Conservation (phyloP, 805 yeast genomes). For the Candida glaebosa region DNA sequence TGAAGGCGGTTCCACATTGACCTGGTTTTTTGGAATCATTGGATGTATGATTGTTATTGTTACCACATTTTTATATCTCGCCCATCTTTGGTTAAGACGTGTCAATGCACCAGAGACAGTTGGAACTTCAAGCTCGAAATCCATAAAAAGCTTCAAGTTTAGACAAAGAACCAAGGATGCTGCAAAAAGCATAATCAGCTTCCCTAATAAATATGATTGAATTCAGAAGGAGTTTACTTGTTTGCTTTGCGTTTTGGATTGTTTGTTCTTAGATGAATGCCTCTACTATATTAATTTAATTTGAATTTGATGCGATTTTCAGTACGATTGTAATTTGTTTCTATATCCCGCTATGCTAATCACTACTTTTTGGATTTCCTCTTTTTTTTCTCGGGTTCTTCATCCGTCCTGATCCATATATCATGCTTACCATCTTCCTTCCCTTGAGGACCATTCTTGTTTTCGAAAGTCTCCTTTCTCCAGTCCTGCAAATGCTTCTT, state of each 20-base stretch:
- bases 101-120: constrained; percentile 11
- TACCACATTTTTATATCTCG: constrained; percentile 12
- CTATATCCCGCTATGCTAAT: no score
- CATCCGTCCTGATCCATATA: constrained; percentile 36
- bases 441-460: constrained; percentile 47
- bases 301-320: no score
- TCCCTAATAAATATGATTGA: constrained; percentile 33
- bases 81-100: constrained; percentile 19
- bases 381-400: constrained; percentile 10
- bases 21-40: constrained; percentile 30
- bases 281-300: no score
- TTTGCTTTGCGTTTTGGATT: no score
- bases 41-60: constrained; percentile 25
- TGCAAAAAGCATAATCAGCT: constrained; percentile 38
- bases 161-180: constrained; percentile 24
- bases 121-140: constrained; percentile 15
- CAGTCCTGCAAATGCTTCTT: constrained; percentile 81
- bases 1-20: constrained; percentile 28
- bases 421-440: constrained; percentile 34
- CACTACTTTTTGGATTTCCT: background rate
- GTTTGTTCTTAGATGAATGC: no score
- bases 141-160: constrained; percentile 26
- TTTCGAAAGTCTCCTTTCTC: constrained; percentile 78
- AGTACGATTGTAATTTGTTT: no score
- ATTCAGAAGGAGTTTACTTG: background rate